These are phyloP conservation scores for Grigorovia transvaalensis DNA, from an alignment of 805 yeast species.

Conservation along the genomic window DNA sequence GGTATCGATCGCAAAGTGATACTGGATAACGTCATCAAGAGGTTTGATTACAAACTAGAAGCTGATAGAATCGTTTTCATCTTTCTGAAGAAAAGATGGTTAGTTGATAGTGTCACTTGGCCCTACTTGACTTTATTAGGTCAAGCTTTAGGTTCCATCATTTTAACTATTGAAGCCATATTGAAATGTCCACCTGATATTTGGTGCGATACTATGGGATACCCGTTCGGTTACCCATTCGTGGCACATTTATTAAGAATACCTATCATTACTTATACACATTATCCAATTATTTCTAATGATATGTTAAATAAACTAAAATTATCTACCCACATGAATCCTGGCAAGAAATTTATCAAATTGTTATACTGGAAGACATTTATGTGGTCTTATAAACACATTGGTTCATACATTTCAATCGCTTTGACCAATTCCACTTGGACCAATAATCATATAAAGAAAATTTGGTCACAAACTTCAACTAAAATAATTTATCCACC, in stretches of 20 bases:
- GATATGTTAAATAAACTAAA: conserved; percentile 64
- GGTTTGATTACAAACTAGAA: conserved; percentile 50
- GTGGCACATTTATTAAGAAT: conserved; percentile 44
- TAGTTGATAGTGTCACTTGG: conserved; percentile 68
- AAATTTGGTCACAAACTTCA: conserved; percentile 48
- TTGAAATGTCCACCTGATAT: conserved; percentile 66
- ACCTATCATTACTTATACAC: conserved; percentile 85
- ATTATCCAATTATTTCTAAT: conserved; percentile 80
- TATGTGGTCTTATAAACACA: conserved; percentile 49
- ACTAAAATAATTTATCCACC: conserved; percentile 72
- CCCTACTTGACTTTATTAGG: conserved; percentile 72
- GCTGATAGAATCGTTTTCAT: conserved; percentile 48
- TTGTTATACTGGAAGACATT: conserved; percentile 63
- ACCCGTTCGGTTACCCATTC: conserved; percentile 75
- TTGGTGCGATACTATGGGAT: conserved; percentile 92
- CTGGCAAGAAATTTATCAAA: conserved; percentile 30
- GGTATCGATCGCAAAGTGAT: conserved; percentile 41
- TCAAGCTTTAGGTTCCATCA: conserved; percentile 72
- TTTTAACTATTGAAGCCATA: conserved; percentile 63
- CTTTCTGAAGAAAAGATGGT: conserved; percentile 42
- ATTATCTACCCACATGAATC: conserved; percentile 27
- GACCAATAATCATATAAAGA: conserved; percentile 69
- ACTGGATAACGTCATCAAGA: conserved; percentile 39
- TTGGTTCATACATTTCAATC: conserved; percentile 57
- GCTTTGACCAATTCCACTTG: conserved; percentile 80